Conservation (phyloP, 805 yeast species). For the Sugiyamaella boreocaroliniensis region DNA sequence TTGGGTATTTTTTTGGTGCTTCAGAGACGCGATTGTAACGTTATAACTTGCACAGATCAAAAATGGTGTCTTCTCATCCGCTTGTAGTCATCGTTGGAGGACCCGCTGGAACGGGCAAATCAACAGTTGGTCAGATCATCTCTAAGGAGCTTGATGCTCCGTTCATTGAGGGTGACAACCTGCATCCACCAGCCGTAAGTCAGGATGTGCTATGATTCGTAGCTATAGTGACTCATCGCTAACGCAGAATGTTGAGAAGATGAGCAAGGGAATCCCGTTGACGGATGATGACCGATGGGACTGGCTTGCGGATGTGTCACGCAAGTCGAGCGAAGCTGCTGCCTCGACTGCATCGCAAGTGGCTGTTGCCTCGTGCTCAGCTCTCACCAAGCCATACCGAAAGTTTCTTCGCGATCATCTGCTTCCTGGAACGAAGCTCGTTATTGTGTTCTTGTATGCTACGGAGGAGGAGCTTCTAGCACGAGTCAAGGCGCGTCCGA, state of each 20-base stretch:
- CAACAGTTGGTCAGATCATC: constrained; percentile 61
- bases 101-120: constrained; percentile 93
- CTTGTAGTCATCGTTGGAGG: constrained; percentile 63
- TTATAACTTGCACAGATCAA: too few relatives aligned
- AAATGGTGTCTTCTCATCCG: neutral
- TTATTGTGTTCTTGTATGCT: constrained; percentile 64
- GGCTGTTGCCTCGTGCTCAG: constrained; percentile 74
- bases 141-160: constrained; percentile 42
- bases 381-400: constrained; percentile 70
- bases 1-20: too few relatives aligned
- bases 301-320: constrained; percentile 60
- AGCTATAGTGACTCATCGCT: neutral
- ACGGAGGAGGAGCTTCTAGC: constrained; percentile 50
- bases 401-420: constrained; percentile 43
- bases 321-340: constrained; percentile 32
- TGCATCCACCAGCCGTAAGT: constrained; percentile 52
- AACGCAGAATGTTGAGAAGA: constrained; percentile 60
- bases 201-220: neutral
- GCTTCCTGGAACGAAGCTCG: constrained; percentile 32
- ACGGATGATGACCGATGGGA: constrained; percentile 89
- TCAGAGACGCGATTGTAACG: too few relatives aligned
- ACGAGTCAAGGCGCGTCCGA: constrained; percentile 58
- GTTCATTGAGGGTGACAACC: constrained; percentile 78
- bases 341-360: constrained; percentile 17
- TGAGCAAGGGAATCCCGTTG: constrained; percentile 74